A percentile compares a stretch with the other conserved stretches of the same genome.
Evolutionary conservation across 805 yeast species (phyloP).

Genomic region (Nakazawaea siamensis): DNA sequence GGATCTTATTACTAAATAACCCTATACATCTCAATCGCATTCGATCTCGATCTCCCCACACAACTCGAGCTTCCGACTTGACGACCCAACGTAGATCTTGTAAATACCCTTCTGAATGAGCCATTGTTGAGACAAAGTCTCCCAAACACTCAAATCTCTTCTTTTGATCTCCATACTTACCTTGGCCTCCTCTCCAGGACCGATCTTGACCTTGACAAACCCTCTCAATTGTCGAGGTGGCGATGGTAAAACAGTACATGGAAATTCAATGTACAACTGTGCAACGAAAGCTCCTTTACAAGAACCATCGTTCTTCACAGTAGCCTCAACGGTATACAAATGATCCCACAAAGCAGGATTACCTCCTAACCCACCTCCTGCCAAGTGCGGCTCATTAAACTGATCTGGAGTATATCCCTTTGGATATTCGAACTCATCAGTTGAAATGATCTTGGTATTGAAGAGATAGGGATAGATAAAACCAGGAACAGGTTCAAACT

Average conservation of each 20-base stretch:
- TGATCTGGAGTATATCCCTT: conserved; percentile 27
- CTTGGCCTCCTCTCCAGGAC: conserved; percentile 28
- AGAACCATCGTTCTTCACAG: conserved; percentile 39
- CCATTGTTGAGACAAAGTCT: conserved; percentile 48
- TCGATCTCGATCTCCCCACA: conserved; percentile 29
- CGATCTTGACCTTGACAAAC: conserved; percentile 42
- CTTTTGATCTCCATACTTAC: conserved; percentile 37
- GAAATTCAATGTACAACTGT: conserved; percentile 46
- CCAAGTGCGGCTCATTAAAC: conserved; percentile 27
- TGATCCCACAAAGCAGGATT: conserved; percentile 48
- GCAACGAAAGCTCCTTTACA: conserved; percentile 39
- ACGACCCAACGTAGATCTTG: conserved; percentile 40
- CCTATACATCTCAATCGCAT: conserved; percentile 13
- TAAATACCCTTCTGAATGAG: conserved; percentile 47
- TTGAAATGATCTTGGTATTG: conserved; percentile 24
- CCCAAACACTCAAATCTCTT: conserved; percentile 53
- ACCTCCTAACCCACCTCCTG: conserved; percentile 20
- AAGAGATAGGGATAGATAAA: conserved; percentile 47
- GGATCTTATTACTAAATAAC: conserved; percentile 5
- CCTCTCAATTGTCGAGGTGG: conserved; percentile 49
- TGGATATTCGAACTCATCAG: conserved; percentile 33
- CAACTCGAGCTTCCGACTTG: conserved; percentile 37
- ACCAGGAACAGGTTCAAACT: conserved; percentile 44
- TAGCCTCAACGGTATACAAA: conserved; percentile 35
- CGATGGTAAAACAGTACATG: conserved; percentile 36